phyloP scores from a whole-genome alignment of 73 alveolate species.

The Halteria grandinella region DNA sequence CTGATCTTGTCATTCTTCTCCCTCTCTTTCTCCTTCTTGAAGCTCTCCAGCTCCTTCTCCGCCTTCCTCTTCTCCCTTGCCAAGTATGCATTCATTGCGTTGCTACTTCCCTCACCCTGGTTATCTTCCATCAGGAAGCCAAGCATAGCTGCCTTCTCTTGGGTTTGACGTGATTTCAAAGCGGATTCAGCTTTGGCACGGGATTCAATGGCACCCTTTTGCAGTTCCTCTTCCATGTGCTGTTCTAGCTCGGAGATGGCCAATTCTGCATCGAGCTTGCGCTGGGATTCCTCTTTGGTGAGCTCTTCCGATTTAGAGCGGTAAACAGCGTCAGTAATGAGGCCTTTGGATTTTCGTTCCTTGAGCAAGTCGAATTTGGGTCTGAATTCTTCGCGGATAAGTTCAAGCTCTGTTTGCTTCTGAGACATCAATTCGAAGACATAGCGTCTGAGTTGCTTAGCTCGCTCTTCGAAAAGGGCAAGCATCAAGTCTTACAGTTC shows the following conservation, averaged over 20 bases:
- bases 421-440: slow-evolving; percentile 30
- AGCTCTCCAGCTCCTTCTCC: slow-evolving; percentile 15
- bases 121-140: slow-evolving; percentile 18
- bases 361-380: slow-evolving; percentile 12
- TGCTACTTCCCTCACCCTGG: slow-evolving; percentile 21
- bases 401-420: slow-evolving; percentile 45
- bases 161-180: slow-evolving; percentile 34
- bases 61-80: slow-evolving; percentile 31
- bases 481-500: slow-evolving; percentile 45
- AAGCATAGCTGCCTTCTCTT: slow-evolving; percentile 49
- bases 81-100: slow-evolving; percentile 2
- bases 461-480: slow-evolving; percentile 55
- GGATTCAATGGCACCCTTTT: slow-evolving; percentile 14
- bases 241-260: slow-evolving; percentile 4
- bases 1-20: too few relatives aligned
- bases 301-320: slow-evolving; percentile 11
- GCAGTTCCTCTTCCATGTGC: slow-evolving; percentile 43
- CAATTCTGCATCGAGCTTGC: slow-evolving; percentile 23
- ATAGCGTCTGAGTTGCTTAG: slow-evolving; percentile 47
- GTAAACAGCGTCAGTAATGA: slow-evolving; percentile 33
- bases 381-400: slow-evolving; percentile 22
- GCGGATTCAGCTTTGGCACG: slow-evolving; percentile 37
- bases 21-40: slow-evolving; percentile 27
- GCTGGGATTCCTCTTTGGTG: slow-evolving; percentile 20
- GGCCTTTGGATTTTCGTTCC: slow-evolving; percentile 15